Conservation (phyloP, 2,329 filamentous ascomycete species). For the Dactylellina leptospora region DNA sequence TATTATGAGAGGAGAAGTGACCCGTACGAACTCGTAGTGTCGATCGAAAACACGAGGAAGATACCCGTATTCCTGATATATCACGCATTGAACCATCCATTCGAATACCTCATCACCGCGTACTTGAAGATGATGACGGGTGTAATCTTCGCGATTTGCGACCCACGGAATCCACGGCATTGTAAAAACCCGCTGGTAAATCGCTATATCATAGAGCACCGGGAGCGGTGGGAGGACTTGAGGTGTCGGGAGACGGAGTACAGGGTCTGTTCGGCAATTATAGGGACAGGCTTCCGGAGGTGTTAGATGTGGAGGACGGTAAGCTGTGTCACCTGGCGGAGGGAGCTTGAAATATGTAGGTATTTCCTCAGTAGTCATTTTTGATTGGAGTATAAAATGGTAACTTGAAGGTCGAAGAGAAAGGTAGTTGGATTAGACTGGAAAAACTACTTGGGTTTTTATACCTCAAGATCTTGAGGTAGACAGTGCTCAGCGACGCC, state of each 20-base stretch:
- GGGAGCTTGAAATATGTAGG: conserved; percentile 45
- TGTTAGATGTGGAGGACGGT: conserved; percentile 16
- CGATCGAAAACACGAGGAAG: conserved; percentile 2
- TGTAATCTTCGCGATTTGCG: neutral
- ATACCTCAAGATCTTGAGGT: too few relatives aligned
- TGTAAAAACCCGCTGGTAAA: conserved; percentile 15
- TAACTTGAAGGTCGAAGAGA: too few relatives aligned
- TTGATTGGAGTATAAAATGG: too few relatives aligned
- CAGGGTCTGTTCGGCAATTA: conserved; percentile 5
- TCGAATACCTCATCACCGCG: conserved; percentile 25
- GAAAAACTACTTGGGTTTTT: neutral
- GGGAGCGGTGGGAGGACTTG: conserved; percentile 20
- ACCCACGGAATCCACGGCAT: neutral
- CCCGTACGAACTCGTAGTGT: conserved; percentile 5
- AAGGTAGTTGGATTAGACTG: too few relatives aligned
- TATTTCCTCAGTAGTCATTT: neutral
- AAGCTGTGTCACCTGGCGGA: conserved; percentile 14
- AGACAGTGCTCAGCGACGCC: too few relatives aligned
- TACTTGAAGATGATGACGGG: conserved; percentile 8
- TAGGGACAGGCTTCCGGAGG: neutral
- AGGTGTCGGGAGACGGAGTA: conserved; percentile 17
- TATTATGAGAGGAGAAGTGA: neutral
- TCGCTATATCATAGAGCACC: neutral
- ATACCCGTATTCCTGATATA: conserved; percentile 18
- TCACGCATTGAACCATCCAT: conserved; percentile 19